Percentiles rank a stretch among this genome's conserved stretches.
phyloP scores from a whole-genome alignment of 495 filamentous ascomycete genomes.

The Daldinia childiae region DNA sequence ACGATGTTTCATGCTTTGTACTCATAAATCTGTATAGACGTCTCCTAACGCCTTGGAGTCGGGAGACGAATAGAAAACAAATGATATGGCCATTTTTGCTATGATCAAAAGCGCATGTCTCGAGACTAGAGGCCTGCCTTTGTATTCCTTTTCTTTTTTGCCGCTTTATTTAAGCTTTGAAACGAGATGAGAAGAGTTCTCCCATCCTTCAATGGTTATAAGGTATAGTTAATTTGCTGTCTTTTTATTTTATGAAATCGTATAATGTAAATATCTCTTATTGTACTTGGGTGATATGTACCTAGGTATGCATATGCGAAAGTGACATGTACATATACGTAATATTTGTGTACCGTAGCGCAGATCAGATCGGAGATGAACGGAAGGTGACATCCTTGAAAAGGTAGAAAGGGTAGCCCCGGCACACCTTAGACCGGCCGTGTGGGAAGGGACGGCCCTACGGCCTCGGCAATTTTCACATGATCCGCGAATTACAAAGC shows the following conservation, averaged over 20 bases:
- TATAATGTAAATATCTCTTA: neutral
- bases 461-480: constrained; percentile 34
- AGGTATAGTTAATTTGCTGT: too few species aligned
- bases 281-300: too few species aligned
- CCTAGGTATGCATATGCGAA: neutral
- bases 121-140: too few species aligned
- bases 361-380: constrained; percentile 29
- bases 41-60: constrained; percentile 23
- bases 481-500: constrained; percentile 41
- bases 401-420: constrained; percentile 7
- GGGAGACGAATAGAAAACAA: constrained; percentile 31
- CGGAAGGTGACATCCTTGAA: constrained; percentile 10
- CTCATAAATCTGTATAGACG: constrained; percentile 41
- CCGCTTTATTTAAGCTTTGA: too few species aligned
- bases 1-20: constrained; percentile 42
- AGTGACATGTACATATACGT: neutral
- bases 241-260: too few species aligned
- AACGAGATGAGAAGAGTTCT: too few species aligned
- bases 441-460: constrained; percentile 24
- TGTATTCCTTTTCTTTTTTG: too few species aligned
- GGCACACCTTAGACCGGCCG: constrained; percentile 4
- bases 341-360: neutral
- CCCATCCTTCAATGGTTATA: too few species aligned
- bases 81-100: neutral
- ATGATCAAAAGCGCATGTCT: too few species aligned